phyloP scores from a whole-genome alignment of 768 basidiomycete genomes.

The Boletus rubescentipes region DNA sequence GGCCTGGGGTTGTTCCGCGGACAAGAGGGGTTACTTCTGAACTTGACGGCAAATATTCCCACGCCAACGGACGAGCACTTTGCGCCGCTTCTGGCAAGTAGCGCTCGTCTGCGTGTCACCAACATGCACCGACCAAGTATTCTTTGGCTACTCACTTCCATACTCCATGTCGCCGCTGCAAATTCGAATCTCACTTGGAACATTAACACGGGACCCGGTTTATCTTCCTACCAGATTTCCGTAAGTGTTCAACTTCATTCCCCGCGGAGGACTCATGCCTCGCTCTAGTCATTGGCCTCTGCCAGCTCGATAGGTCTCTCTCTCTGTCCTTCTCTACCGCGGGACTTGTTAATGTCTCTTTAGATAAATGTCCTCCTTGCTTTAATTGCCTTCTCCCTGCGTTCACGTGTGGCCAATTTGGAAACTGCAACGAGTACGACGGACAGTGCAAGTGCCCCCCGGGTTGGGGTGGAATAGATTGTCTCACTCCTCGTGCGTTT shows the following conservation, averaged over 20 bases:
- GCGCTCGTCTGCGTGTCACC: constrained; percentile 4
- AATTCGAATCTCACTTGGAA: constrained; percentile 19
- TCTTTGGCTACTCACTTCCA: constrained; percentile 17
- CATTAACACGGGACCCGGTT: constrained; percentile 6
- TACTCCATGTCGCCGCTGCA: constrained; percentile 7
- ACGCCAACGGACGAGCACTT: neutral
- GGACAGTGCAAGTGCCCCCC: constrained; percentile 96
- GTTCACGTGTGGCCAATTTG: constrained; percentile 91
- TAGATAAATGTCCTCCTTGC: constrained; percentile 78
- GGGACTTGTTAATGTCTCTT: neutral
- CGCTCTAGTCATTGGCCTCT: constrained; percentile 20
- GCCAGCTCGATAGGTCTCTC: constrained; percentile 17
- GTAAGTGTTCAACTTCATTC: constrained; percentile 16
- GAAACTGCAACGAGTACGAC: constrained; percentile 85
- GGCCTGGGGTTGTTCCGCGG: too few relatives aligned
- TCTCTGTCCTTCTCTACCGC: neutral
- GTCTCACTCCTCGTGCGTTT: constrained; percentile 82
- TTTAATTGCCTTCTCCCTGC: constrained; percentile 95
- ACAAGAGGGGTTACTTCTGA: too few relatives aligned
- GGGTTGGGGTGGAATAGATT: constrained; percentile 98
- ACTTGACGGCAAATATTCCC: constrained; percentile 8
- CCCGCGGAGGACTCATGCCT: constrained; percentile 12
- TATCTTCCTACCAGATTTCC: constrained; percentile 26
- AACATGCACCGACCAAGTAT: constrained; percentile 23
- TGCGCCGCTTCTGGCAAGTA: neutral